Percentiles rank a stretch among this genome's conserved stretches.
These are phyloP conservation scores for Blastomyces gilchristii DNA, from an alignment of 2,329 filamentous ascomycete genomes.

Conservation along the genomic window DNA sequence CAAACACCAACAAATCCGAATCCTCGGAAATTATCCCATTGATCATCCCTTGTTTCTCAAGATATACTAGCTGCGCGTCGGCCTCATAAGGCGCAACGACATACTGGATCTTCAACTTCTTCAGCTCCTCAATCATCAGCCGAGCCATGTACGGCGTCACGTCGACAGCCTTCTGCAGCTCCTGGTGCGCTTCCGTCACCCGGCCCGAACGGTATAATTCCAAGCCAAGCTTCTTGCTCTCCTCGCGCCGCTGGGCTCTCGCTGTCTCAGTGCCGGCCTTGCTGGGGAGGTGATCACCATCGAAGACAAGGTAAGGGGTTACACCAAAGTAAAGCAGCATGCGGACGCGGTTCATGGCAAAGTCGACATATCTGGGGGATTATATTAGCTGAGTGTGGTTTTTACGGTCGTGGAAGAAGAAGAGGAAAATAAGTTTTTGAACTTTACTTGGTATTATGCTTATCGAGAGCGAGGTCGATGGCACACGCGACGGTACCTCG, in stretches of 20 bases:
- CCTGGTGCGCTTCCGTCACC: constrained; percentile 64
- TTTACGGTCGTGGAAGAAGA: background rate
- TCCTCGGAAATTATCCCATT: constrained; percentile 89
- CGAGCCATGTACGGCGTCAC: constrained; percentile 94
- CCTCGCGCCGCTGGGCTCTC: constrained; percentile 62
- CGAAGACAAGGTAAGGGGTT: constrained; percentile 90
- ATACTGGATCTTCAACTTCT: constrained; percentile 67
- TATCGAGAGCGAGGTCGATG: constrained; percentile 77
- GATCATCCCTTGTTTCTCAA: constrained; percentile 76
- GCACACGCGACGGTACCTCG: constrained; percentile 84
- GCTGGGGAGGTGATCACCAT: constrained; percentile 89
- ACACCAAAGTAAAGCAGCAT: constrained; percentile 93
- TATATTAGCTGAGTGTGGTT: background rate
- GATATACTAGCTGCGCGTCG: constrained; percentile 89
- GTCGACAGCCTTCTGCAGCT: constrained; percentile 91
- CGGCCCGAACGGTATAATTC: constrained; percentile 77
- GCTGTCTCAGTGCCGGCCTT: constrained; percentile 79
- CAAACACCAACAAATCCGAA: constrained; percentile 91
- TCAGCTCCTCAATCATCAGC: constrained; percentile 82
- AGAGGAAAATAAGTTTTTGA: background rate
- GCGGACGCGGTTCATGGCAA: constrained; percentile 76
- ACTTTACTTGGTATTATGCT: constrained; percentile 72
- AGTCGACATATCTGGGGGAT: constrained; percentile 68
- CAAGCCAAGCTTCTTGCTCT: constrained; percentile 63
- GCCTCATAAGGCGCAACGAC: constrained; percentile 96